A percentile compares a stretch with the other conserved stretches of the same genome.
phyloP scores from a whole-genome alignment of 495 filamentous ascomycete species.

The Chaetomium fimeti region DNA sequence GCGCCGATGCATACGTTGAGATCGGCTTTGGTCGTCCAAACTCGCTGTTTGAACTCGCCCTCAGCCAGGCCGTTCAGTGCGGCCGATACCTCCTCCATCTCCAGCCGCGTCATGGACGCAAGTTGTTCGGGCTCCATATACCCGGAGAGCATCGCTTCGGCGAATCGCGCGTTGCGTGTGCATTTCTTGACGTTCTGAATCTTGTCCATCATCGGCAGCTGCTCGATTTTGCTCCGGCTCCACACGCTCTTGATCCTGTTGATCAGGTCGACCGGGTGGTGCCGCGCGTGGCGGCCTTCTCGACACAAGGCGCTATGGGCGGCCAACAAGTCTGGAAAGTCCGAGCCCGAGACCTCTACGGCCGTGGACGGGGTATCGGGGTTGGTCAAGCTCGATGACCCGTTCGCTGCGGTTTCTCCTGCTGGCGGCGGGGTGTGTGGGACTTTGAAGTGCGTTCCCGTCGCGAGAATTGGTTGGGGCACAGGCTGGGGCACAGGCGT shows the following conservation, averaged over 20 bases:
- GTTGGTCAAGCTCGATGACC: not conserved
- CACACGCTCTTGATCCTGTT: slow-evolving; percentile 1
- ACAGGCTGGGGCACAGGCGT: not conserved
- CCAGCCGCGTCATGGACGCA: slow-evolving; percentile 14
- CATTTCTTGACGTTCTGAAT: slow-evolving; percentile 19
- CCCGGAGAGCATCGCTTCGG: slow-evolving; percentile 31
- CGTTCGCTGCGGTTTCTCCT: not conserved
- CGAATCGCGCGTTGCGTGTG: slow-evolving; percentile 22
- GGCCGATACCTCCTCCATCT: slow-evolving; percentile 20
- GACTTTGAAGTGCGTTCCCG: slow-evolving; percentile 13
- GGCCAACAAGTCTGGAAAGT: not conserved
- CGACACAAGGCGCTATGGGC: slow-evolving; percentile 1
- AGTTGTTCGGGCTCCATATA: slow-evolving; percentile 21
- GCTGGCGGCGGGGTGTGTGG: not conserved
- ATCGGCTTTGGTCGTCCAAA: slow-evolving; percentile 23
- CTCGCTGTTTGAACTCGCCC: slow-evolving; percentile 18
- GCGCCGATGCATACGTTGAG: slow-evolving; percentile 25
- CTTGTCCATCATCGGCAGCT: slow-evolving; percentile 27
- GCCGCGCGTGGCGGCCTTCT: slow-evolving; percentile 14
- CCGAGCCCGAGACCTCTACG: not conserved
- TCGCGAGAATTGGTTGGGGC: slow-evolving; percentile 9
- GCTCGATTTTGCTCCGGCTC: not conserved
- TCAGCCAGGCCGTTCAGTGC: slow-evolving; percentile 18
- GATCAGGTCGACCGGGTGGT: slow-evolving; percentile 9
- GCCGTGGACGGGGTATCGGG: not conserved